phyloP scores from a whole-genome alignment of 2,329 filamentous ascomycete species.

The Camillea tinctor region DNA sequence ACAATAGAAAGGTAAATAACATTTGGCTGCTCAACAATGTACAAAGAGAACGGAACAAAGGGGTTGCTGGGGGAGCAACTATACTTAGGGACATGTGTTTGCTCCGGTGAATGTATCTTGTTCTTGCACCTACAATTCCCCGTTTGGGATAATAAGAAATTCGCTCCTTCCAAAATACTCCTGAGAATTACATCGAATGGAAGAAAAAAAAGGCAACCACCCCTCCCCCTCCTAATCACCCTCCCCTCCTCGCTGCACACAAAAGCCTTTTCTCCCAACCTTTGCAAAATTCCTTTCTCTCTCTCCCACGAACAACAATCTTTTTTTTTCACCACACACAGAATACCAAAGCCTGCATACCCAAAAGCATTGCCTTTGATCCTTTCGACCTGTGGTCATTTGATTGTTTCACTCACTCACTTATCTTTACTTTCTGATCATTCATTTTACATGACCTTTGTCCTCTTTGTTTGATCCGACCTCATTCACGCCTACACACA shows the following conservation, averaged over 20 bases:
- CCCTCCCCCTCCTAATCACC: neutral
- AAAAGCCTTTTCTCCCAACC: neutral
- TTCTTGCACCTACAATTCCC: too few species aligned
- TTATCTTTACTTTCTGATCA: neutral
- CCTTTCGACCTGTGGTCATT: neutral
- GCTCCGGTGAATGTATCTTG: too few species aligned
- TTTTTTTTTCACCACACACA: neutral
- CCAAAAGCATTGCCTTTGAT: neutral
- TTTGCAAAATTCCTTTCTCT: neutral
- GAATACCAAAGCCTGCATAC: neutral
- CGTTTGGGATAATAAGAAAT: too few species aligned
- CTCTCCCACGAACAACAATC: neutral
- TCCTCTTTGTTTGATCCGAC: neutral
- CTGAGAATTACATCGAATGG: neutral
- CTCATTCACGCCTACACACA: neutral
- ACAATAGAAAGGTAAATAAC: too few species aligned
- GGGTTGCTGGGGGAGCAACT: too few species aligned
- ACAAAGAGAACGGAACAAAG: too few species aligned
- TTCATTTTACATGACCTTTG: neutral
- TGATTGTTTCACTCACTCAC: neutral
- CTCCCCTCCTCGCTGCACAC: neutral
- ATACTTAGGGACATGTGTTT: too few species aligned
- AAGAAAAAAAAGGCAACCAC: neutral
- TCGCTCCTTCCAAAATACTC: too few species aligned
- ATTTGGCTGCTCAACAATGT: too few species aligned